Evolutionary conservation across 106 monocot genomes (phyloP).

Genomic region (Alisma plantagoaquatica): DNA sequence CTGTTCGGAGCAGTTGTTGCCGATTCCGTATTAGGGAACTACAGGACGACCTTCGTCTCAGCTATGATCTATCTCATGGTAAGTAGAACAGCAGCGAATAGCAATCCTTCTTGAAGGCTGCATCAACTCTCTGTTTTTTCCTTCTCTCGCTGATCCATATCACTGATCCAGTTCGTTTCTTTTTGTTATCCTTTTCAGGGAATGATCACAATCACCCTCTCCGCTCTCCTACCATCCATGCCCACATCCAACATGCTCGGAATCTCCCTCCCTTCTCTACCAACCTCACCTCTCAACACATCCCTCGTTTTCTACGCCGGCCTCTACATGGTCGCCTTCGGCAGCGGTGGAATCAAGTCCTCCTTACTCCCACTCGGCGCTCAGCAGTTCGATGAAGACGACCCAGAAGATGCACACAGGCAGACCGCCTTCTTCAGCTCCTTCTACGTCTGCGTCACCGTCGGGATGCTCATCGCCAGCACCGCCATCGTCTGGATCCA

Average conservation of each 20-base stretch:
- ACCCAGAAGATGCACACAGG: conserved; percentile 22
- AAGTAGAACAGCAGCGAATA: background rate
- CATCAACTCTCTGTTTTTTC: too few species aligned
- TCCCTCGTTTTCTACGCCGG: conserved; percentile 43
- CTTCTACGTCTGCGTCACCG: conserved; percentile 54
- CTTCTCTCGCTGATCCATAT: too few species aligned
- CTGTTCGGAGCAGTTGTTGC: conserved; percentile 60
- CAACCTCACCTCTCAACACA: conserved; percentile 43
- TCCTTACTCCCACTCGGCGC: conserved; percentile 41
- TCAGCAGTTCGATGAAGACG: conserved; percentile 52
- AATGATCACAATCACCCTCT: too few species aligned
- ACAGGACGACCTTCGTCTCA: conserved; percentile 42
- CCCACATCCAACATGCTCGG: too few species aligned
- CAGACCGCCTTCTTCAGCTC: conserved; percentile 53
- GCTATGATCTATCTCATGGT: conserved; percentile 36
- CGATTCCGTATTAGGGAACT: conserved; percentile 76
- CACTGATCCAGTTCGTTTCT: too few species aligned
- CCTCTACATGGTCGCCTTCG: conserved; percentile 64
- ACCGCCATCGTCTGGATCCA: conserved; percentile 33
- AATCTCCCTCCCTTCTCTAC: too few species aligned
- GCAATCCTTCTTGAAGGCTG: background rate
- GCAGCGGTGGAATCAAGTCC: conserved; percentile 67
- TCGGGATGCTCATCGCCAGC: conserved; percentile 34
- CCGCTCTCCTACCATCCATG: too few species aligned
- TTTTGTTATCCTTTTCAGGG: too few species aligned